Evolutionary conservation across 805 yeast genomes (phyloP).

Genomic region (Wickerhamomyces bovis): DNA sequence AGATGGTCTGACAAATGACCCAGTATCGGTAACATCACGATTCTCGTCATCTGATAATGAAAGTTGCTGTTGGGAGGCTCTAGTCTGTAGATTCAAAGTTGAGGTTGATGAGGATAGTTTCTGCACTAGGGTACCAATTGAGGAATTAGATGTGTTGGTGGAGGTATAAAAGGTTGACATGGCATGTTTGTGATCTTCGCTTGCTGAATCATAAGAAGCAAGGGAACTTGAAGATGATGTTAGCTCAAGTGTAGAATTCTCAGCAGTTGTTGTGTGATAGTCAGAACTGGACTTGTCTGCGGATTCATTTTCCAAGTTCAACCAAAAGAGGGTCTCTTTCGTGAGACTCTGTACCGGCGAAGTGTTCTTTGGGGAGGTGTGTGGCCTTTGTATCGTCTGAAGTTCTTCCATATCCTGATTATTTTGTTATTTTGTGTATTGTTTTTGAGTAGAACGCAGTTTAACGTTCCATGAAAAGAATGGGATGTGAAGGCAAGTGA

Average conservation of each 20-base stretch:
- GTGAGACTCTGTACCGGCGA: constrained; percentile 2
- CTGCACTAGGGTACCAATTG: constrained; percentile 22
- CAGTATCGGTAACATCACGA: constrained; percentile 1
- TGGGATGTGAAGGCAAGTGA: neutral
- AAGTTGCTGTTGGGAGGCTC: neutral
- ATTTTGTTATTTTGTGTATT: neutral
- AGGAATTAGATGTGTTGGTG: constrained; percentile 15
- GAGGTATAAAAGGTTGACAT: constrained; percentile 6
- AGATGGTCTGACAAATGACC: constrained; percentile 3
- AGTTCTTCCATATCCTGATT: neutral
- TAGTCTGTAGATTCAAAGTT: constrained; percentile 12
- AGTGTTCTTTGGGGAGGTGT: neutral
- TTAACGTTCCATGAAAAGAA: neutral
- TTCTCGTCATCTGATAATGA: neutral
- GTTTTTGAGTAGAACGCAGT: neutral
- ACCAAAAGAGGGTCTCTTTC: constrained; percentile 6
- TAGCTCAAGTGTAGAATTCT: constrained; percentile 2
- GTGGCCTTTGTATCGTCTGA: neutral
- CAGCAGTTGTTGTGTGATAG: neutral
- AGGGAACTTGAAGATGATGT: constrained; percentile 13
- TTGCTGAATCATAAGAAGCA: constrained; percentile 17
- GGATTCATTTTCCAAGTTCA: constrained; percentile 2
- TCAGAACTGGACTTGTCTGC: neutral
- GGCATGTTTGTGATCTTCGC: constrained; percentile 15
- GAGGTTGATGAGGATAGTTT: constrained; percentile 19